Evolutionary conservation across 257 asterid species (phyloP).

Genomic region (Salvia splendens): DNA sequence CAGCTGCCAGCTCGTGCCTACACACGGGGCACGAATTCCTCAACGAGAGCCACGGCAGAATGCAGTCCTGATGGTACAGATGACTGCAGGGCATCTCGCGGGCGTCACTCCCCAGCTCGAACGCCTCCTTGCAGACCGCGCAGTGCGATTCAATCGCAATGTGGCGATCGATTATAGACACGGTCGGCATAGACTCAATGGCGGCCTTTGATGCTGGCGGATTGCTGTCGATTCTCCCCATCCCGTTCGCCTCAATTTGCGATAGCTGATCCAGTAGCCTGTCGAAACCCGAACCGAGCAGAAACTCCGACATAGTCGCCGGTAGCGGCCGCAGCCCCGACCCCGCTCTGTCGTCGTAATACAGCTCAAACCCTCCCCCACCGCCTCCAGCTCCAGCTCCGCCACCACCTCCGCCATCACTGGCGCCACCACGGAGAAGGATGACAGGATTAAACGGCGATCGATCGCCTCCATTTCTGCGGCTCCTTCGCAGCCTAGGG

Average conservation of each 20-base stretch:
- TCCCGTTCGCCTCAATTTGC: constrained; percentile 70
- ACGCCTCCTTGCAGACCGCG: constrained; percentile 85
- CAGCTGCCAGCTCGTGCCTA: constrained; percentile 68
- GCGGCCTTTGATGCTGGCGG: constrained; percentile 88
- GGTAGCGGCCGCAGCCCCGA: constrained; percentile 82
- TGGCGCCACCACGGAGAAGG: constrained; percentile 64
- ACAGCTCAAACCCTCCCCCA: constrained; percentile 66
- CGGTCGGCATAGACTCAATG: constrained; percentile 69
- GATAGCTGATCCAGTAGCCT: constrained; percentile 70
- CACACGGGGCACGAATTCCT: constrained; percentile 88
- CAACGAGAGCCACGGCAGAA: constrained; percentile 76
- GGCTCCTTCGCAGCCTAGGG: constrained; percentile 64
- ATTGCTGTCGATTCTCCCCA: constrained; percentile 60
- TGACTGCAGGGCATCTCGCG: constrained; percentile 95
- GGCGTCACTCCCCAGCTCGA: constrained; percentile 63
- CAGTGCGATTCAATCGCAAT: constrained; percentile 58
- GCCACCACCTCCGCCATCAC: constrained; percentile 43
- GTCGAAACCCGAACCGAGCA: constrained; percentile 86
- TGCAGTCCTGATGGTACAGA: constrained; percentile 79
- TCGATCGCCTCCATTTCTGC: constrained; percentile 69
- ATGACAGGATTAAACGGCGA: constrained; percentile 89
- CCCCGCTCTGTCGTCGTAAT: constrained; percentile 83
- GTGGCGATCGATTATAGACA: constrained; percentile 53
- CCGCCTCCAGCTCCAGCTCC: constrained; percentile 33
- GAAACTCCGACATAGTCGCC: constrained; percentile 69